Evolutionary conservation across 768 basidiomycete species (phyloP).

Genomic region (Trametes meyenii): DNA sequence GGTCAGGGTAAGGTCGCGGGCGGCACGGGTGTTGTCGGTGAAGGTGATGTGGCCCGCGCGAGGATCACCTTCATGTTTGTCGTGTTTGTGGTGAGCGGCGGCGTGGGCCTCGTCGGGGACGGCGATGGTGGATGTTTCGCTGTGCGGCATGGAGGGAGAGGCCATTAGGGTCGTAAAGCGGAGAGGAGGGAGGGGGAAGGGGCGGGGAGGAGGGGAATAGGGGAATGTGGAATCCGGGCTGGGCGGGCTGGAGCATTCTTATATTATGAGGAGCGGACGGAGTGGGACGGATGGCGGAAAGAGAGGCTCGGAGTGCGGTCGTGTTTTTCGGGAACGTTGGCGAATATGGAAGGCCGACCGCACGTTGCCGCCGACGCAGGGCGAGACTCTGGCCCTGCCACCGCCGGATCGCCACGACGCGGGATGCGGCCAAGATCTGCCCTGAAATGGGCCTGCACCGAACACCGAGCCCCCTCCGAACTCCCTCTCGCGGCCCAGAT

Average conservation of each 20-base stretch:
- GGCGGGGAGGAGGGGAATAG: not conserved
- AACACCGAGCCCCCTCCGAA: slow-evolving; percentile 12
- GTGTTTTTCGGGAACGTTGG: slow-evolving; percentile 1
- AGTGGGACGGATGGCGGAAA: slow-evolving; percentile 16
- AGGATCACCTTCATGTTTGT: slow-evolving; percentile 7
- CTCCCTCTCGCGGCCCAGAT: slow-evolving; percentile 6
- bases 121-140: slow-evolving; percentile 22
- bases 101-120: slow-evolving; percentile 14
- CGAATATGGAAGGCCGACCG: slow-evolving; percentile 3
- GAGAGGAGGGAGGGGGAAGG: slow-evolving; percentile 6
- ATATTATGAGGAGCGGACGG: slow-evolving; percentile 13
- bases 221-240: not conserved
- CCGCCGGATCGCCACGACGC: slow-evolving; percentile 7
- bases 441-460: not conserved
- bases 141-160: slow-evolving; percentile 20
- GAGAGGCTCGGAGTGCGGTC: not conserved
- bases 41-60: slow-evolving; percentile 20
- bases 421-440: not conserved
- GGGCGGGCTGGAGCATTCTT: slow-evolving; percentile 8
- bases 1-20: slow-evolving; percentile 18
- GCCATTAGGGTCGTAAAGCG: slow-evolving; percentile 13
- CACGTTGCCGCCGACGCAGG: slow-evolving; percentile 1
- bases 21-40: slow-evolving; percentile 9
- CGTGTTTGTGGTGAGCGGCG: not conserved
- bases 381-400: not conserved